phyloP scores from a whole-genome alignment of 345 rosid species.

The Hibiscus tridactylites region DNA sequence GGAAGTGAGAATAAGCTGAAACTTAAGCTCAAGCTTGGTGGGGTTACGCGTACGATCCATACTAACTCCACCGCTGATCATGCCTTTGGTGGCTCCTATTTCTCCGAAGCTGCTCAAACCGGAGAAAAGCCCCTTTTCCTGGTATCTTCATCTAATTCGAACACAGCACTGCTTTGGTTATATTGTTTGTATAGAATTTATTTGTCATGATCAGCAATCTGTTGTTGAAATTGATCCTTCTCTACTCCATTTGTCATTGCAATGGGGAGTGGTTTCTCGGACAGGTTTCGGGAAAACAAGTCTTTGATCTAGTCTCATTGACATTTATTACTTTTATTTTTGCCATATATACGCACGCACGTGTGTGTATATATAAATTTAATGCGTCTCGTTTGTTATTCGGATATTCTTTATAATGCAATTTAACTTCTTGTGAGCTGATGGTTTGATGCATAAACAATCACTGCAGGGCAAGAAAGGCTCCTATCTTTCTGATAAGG shows the following conservation, averaged over 20 bases:
- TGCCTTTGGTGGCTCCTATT: constrained; percentile 1
- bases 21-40: constrained; percentile 59
- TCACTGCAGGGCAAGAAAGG: constrained; percentile 28
- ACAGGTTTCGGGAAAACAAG: not conserved
- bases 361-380: not conserved
- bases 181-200: not conserved
- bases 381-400: not conserved
- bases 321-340: not conserved
- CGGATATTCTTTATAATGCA: not conserved
- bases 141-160: constrained; percentile 9
- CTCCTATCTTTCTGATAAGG: constrained; percentile 19
- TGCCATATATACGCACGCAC: not conserved
- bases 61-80: constrained; percentile 28
- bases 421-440: not conserved
- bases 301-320: constrained; percentile 4
- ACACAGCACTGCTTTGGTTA: not conserved
- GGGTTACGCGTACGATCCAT: constrained; percentile 42
- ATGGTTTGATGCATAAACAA: constrained; percentile 1
- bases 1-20: constrained; percentile 48
- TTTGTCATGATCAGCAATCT: not conserved
- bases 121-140: constrained; percentile 11
- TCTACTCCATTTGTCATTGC: not conserved
- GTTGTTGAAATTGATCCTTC: not conserved
- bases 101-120: constrained; percentile 16
- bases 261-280: not conserved